Conservation (phyloP, 2,329 filamentous ascomycete genomes). For the Trichophyton schoenleinii region DNA sequence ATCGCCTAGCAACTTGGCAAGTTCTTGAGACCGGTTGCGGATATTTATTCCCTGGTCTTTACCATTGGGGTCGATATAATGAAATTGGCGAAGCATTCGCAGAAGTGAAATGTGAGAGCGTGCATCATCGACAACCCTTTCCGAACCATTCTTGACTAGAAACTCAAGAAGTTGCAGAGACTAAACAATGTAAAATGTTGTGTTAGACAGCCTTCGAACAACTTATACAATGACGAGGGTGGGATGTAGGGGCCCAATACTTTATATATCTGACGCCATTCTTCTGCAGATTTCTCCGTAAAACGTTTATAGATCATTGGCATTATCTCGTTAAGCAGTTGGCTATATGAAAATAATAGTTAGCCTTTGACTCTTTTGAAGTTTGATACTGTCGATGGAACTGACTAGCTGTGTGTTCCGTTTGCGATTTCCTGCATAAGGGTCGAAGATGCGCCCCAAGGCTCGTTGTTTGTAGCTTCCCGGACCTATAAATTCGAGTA, state of each 20-base stretch:
- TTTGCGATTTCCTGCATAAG: constrained; percentile 97
- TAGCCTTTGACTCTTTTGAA: constrained; percentile 6
- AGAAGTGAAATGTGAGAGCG: constrained; percentile 87
- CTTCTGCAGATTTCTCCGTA: constrained; percentile 93
- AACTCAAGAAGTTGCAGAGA: constrained; percentile 63
- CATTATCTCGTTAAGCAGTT: constrained; percentile 98
- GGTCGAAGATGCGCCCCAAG: constrained; percentile 76
- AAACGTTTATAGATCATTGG: constrained; percentile 99
- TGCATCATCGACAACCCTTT: constrained; percentile 93
- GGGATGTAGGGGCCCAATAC: constrained; percentile 31
- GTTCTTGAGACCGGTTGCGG: constrained; percentile 87
- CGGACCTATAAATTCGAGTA: constrained; percentile 52
- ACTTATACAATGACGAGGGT: neutral
- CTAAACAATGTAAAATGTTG: constrained; percentile 24
- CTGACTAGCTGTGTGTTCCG: constrained; percentile 95
- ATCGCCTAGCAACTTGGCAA: constrained; percentile 84
- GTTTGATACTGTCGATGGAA: constrained; percentile 13
- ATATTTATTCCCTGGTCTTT: constrained; percentile 98
- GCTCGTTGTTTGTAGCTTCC: constrained; percentile 98
- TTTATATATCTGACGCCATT: constrained; percentile 99
- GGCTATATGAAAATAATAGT: constrained; percentile 41
- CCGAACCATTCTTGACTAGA: constrained; percentile 93
- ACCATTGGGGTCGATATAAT: constrained; percentile 89
- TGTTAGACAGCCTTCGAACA: neutral
- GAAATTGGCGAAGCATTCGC: constrained; percentile 97